Evolutionary conservation across 169 alveolate genomes (phyloP).

Genomic region (Plasmodium sp.): DNA sequence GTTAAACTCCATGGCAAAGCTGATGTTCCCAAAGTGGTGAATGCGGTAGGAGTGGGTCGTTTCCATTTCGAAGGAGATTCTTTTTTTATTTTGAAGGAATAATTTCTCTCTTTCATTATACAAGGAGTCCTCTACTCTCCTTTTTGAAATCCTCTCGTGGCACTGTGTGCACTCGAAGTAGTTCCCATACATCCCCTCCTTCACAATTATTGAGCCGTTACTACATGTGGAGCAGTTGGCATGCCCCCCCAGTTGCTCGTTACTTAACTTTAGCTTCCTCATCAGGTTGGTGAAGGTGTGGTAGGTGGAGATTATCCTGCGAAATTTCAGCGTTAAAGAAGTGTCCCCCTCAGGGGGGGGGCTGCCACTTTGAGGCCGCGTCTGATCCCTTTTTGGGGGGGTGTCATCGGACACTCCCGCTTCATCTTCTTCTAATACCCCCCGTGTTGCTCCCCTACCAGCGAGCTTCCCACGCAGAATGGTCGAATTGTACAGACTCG

Average conservation of each 20-base stretch:
- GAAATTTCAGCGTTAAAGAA: slow-evolving; percentile 6
- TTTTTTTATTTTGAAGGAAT: slow-evolving; percentile 4
- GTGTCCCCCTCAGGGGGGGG: background rate
- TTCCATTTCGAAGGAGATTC: slow-evolving; percentile 48
- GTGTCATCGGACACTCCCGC: background rate
- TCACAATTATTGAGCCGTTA: background rate
- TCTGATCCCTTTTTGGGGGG: background rate
- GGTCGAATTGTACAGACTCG: slow-evolving; percentile 3
- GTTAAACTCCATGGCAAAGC: background rate
- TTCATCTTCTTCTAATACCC: background rate
- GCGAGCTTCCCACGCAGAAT: background rate
- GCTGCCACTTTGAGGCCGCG: background rate
- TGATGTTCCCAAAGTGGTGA: slow-evolving; percentile 30
- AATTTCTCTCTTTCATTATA: slow-evolving; percentile 15
- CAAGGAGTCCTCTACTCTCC: slow-evolving; percentile 7
- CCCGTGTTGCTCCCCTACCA: background rate
- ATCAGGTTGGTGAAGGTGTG: background rate
- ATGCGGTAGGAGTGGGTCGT: slow-evolving; percentile 27
- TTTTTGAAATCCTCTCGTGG: background rate
- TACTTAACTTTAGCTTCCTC: slow-evolving; percentile 11
- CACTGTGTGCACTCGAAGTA: slow-evolving; percentile 22
- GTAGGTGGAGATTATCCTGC: background rate
- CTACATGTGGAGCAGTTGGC: slow-evolving; percentile 7
- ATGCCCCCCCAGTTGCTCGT: background rate
- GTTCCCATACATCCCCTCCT: slow-evolving; percentile 34